Base-by-base conservation (phyloP, 352 stramenopile species). In the Globisporangium paroecandrum region DNA sequence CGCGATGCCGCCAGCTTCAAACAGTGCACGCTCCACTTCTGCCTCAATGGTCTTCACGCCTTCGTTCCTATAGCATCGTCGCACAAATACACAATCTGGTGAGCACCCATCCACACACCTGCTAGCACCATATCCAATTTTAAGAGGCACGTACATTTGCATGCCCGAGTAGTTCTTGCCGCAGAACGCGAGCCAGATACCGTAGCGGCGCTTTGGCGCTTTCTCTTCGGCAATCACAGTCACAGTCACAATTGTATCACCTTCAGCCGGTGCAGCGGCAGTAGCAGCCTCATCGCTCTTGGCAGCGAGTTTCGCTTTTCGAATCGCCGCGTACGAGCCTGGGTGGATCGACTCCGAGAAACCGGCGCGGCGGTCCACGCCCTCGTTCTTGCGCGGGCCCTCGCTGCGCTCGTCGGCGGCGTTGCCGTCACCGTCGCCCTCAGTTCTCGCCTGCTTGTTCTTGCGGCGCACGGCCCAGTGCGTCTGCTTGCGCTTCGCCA, bases 151-250 rank as follows among this genome's bases (percentile, higher is more conserved):
- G 41, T 74, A 92, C 87, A 96, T 91, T 71, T 97, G 90, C 86
- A 95, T 94, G 27, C 90, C 90, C 59, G 87, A 93, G 76, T 97
- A 97, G 38, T 92, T 82, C 69, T 93, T 94, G 53, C 90, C 90
- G 60, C 90, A 96, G 72, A 96, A 97, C 27, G 85, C 86, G 67
- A 97, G 72, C 84, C 90, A 91, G 49, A 97, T 71, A 29, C 81
- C 90, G 62, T 95, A 97, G 58, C 75, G 81, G 24, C 77, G 74
- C 79, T 94, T 94, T 58, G 66, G 58, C 24, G 65, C 46, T n/a
- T 65, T 64, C 4, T 57, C 36, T n/a, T 71, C 46, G n/a, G 65
- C 34, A 15, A 36, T n/a, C n/a, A 43, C 41, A 12, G 27, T 32
- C 41, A 29, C 34, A 32, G 27, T 32, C 27, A 32, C 27, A 32